Base-by-base conservation (phyloP, 139 green algal species). In the Nannochloris sp. region DNA sequence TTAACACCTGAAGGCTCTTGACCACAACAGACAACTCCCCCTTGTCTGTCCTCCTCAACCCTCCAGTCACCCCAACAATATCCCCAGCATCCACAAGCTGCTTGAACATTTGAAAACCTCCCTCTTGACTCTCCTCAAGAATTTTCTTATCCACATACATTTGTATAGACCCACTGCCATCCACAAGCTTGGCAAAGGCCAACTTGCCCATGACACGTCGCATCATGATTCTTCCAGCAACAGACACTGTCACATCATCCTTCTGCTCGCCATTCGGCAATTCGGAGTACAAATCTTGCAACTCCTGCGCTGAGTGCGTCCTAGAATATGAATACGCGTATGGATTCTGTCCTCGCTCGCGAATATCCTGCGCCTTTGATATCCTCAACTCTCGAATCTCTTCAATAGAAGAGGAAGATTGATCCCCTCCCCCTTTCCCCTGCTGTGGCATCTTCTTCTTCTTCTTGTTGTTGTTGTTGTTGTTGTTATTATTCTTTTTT, bases 151-250 rank as follows among this genome's bases (percentile, higher is more conserved):
- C 91, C 14, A 94, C 62, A 65, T 95, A 94, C 37, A 97, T 78
- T 81, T 97, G 93, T 9, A 98, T 83, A 20, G 74, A 72, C 9
- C 92, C 92, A 14, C 63, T 75, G 49, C 87, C 89, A 70, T 99
- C 94, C 23, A 75, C 46, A 23, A 99, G 55, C 5, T 67, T 86
- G 16, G 94, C 68, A 76, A 99, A 99, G 0, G 94, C 91, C 4
- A 99, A 84, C 78, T 98, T 98, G 57, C 94, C 94, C 80, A 99
- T 95, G 23, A 95, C 79, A 0, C 94, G 74, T 8, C 86, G 83
- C 6, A 81, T 80, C 74, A 95, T 89, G 1, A 99, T 63, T 17
- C 94, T 82, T 6, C 94, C 94, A 14, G 92, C 87, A 16, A 98
- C 84, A 3, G 76, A 61, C n/a, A 94, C 84, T 6, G 56, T 12